phyloP scores from a whole-genome alignment of 2,329 filamentous ascomycete genomes.

The Clarireedia sp. region DNA sequence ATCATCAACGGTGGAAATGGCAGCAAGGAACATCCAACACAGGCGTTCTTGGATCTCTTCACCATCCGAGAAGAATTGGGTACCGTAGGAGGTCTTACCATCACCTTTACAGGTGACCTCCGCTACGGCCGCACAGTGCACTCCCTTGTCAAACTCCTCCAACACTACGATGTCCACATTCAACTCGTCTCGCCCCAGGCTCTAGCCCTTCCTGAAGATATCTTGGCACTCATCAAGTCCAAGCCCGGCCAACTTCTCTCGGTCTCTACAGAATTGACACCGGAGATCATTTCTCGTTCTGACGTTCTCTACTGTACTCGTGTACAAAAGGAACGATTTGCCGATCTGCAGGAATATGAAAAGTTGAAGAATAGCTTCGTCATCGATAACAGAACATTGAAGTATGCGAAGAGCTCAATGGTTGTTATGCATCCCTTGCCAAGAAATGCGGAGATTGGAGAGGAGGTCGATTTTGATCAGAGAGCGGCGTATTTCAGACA shows the following conservation, averaged over 20 bases:
- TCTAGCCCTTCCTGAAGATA: conserved; percentile 66
- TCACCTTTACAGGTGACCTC: conserved; percentile 92
- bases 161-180: conserved; percentile 89
- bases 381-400: conserved; percentile 83
- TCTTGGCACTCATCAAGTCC: conserved; percentile 61
- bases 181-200: conserved; percentile 82
- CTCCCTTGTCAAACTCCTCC: conserved; percentile 86
- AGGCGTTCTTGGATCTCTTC: conserved; percentile 95
- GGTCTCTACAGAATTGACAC: conserved; percentile 72
- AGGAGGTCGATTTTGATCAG: conserved; percentile 97
- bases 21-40: conserved; percentile 90
- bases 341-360: conserved; percentile 74
- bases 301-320: conserved; percentile 97
- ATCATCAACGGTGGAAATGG: conserved; percentile 98
- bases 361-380: conserved; percentile 80
- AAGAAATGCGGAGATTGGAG: conserved; percentile 83
- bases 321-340: conserved; percentile 93
- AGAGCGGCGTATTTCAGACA: conserved; percentile 97
- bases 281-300: conserved; percentile 75
- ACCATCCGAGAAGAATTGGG: conserved; percentile 97
- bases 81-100: conserved; percentile 88
- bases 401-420: conserved; percentile 86
- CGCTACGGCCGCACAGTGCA: conserved; percentile 91
- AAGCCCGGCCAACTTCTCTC: conserved; percentile 66
- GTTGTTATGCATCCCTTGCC: conserved; percentile 94